These are phyloP conservation scores for Talaromyces albobiverticillius DNA, from an alignment of 2,329 filamentous ascomycete genomes.

Conservation along the genomic window DNA sequence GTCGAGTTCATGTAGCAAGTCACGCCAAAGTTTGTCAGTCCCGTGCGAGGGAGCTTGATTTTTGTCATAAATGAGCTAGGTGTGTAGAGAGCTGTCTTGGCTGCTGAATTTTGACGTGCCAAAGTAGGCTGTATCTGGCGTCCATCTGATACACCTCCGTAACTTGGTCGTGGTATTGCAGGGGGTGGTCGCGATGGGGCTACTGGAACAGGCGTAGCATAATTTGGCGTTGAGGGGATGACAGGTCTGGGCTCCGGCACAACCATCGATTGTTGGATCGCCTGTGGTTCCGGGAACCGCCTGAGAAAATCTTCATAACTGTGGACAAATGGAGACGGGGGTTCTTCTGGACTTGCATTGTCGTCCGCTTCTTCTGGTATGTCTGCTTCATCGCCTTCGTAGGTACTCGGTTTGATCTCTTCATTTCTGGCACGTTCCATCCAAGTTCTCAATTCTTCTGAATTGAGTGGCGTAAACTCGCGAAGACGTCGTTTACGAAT, in stretches of 20 bases:
- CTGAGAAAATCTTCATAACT: conserved; percentile 81
- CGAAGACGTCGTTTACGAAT: conserved; percentile 56
- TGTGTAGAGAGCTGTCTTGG: conserved; percentile 42
- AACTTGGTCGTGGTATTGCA: conserved; percentile 67
- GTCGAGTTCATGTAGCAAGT: conserved; percentile 94
- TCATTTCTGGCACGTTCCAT: conserved; percentile 71
- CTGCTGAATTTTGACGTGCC: conserved; percentile 44
- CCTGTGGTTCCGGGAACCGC: conserved; percentile 70
- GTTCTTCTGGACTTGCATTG: conserved; percentile 44
- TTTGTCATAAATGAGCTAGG: conserved; percentile 41
- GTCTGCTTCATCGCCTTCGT: conserved; percentile 38
- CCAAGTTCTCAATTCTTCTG: conserved; percentile 79
- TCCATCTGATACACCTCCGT: conserved; percentile 73
- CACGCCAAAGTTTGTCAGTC: conserved; percentile 74
- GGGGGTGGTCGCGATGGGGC: conserved; percentile 65
- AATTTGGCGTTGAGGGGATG: conserved; percentile 30
- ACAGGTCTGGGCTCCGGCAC: conserved; percentile 33
- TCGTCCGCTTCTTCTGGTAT: conserved; percentile 39
- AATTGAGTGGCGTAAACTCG: conserved; percentile 69
- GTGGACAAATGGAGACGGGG: conserved; percentile 57
- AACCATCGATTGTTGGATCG: conserved; percentile 58
- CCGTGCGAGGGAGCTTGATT: conserved; percentile 61
- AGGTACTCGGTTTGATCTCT: conserved; percentile 47
- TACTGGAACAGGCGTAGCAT: conserved; percentile 52
- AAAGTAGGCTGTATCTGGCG: conserved; percentile 44